Percentiles rank a stretch among this genome's conserved stretches.
These are phyloP conservation scores for Candida sakaeoensis DNA, from an alignment of 805 yeast species.

Conservation along the genomic window DNA sequence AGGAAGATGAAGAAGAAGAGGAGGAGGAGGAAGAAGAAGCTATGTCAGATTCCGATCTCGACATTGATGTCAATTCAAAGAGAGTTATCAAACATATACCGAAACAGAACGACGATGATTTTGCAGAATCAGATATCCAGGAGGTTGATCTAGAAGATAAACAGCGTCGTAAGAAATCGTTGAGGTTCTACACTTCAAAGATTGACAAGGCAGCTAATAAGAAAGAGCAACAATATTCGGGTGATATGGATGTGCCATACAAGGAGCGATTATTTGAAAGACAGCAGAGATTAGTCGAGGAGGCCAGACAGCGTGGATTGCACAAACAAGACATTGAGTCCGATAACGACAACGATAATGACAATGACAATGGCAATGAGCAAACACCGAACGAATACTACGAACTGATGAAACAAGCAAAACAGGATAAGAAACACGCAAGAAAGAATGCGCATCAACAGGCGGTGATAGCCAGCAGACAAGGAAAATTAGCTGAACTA, in stretches of 20 bases:
- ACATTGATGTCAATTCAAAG: slow-evolving; percentile 49
- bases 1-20: slow-evolving; percentile 13
- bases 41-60: slow-evolving; percentile 32
- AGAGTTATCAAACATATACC: slow-evolving; percentile 46
- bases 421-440: slow-evolving; percentile 45
- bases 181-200: slow-evolving; percentile 95
- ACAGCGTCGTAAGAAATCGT: slow-evolving; percentile 68
- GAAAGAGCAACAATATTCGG: slow-evolving; percentile 54
- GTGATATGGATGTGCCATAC: slow-evolving; percentile 91
- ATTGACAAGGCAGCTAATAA: slow-evolving; percentile 80
- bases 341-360: slow-evolving; percentile 47
- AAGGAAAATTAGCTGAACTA: slow-evolving; percentile 75
- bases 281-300: slow-evolving; percentile 81
- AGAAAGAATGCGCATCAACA: slow-evolving; percentile 62
- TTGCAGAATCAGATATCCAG: slow-evolving; percentile 67
- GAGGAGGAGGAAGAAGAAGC: slow-evolving; percentile 14
- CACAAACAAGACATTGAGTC: slow-evolving; percentile 44
- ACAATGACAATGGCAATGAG: slow-evolving; percentile 46
- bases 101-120: slow-evolving; percentile 41
- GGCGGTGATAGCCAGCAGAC: slow-evolving; percentile 77
- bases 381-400: slow-evolving; percentile 47
- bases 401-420: slow-evolving; percentile 46
- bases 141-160: slow-evolving; percentile 87
- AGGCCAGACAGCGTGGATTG: slow-evolving; percentile 80
- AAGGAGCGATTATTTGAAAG: slow-evolving; percentile 87